Base-by-base conservation (phyloP, 495 filamentous ascomycete genomes). In the Penicillium mononematosum region DNA sequence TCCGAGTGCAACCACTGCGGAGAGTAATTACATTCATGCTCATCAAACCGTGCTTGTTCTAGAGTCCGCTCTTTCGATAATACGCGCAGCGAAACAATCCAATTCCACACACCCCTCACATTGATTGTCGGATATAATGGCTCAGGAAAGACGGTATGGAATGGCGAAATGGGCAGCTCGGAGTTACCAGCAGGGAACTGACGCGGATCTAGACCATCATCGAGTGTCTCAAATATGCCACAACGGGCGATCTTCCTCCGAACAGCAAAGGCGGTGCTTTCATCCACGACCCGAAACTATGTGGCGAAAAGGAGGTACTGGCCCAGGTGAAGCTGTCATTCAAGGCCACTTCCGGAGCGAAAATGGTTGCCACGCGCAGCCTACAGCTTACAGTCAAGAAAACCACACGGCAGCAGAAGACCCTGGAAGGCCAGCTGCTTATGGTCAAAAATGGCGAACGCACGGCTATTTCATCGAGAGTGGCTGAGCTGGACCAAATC, bases 201-300 rank as follows among this genome's bases (percentile, higher is more conserved):
- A 69, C 58, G 43, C 3, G 9, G 16, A 29, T 48, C 10, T 60
- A 87, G 83, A 98, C 95, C 45, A 96, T 98, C 70, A 98, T 98
- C 74, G 94, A 98, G 71, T 96, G 94, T 68, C 91, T 98, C 63
- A 97, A 97, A 69, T 98, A 96, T 87, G 92, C 88, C 44, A 96
- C 95, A 32, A 97, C 92, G 12, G 94, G 94, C 50, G 88, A 96
- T 58, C 81, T 96, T 2, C 94, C 94, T 24, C 92, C 92, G 27
- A 96, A 96, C 76, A 94, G 88, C 78, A 91, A 88, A 67, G 88
- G 90, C 38, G 94, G 93, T 29, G 93, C 95, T 47, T 98, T 98
- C 68, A 91, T 98, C 53, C 92, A 98, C 69, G 94, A 98, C 60
- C 94, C 95, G 10, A 93, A 91, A 84, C 81, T 97, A 52, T 89